phyloP scores from a whole-genome alignment of 805 yeast species.

The Scheffersomyces ergatensis region DNA sequence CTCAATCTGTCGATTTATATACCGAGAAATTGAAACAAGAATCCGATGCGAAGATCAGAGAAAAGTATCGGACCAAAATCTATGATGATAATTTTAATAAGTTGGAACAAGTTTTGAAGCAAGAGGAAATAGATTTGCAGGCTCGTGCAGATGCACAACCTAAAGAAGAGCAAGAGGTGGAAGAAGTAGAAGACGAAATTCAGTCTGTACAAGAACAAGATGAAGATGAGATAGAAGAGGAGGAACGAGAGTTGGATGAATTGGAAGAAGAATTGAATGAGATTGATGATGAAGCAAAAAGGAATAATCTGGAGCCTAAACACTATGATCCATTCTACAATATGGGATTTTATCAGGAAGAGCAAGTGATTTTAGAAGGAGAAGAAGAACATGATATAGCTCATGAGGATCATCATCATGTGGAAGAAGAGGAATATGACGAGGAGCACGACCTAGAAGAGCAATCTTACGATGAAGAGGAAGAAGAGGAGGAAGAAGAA shows the following conservation, averaged over 20 bases:
- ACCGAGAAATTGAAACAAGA: constrained; percentile 12
- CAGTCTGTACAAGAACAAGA: too few relatives aligned
- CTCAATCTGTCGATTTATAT: constrained; percentile 12
- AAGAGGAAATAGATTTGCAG: constrained; percentile 2
- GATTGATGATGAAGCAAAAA: constrained; percentile 1
- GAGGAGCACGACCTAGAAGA: neutral
- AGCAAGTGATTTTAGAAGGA: neutral
- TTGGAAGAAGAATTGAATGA: neutral
- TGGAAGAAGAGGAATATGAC: neutral
- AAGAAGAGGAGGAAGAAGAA: constrained; percentile 6
- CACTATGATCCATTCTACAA: neutral
- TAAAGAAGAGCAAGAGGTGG: constrained; percentile 3
- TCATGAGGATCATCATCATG: neutral
- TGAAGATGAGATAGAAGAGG: constrained; percentile 7
- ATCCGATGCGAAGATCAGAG: constrained; percentile 17
- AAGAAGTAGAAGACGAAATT: constrained; percentile 1
- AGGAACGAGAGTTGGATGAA: constrained; percentile 2
- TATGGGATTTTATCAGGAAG: neutral
- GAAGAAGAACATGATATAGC: constrained; percentile 2
- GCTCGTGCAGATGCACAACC: constrained; percentile 11
- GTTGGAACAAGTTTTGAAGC: constrained; percentile 5
- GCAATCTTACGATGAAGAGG: constrained; percentile 44
- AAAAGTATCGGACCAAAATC: constrained; percentile 17
- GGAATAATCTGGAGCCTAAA: too few relatives aligned
- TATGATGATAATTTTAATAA: constrained; percentile 14